Evolutionary conservation across 306 rosid species (phyloP), one percentile per base, ranked within the genome.

Genomic region (Cicer yamashitae): DNA sequence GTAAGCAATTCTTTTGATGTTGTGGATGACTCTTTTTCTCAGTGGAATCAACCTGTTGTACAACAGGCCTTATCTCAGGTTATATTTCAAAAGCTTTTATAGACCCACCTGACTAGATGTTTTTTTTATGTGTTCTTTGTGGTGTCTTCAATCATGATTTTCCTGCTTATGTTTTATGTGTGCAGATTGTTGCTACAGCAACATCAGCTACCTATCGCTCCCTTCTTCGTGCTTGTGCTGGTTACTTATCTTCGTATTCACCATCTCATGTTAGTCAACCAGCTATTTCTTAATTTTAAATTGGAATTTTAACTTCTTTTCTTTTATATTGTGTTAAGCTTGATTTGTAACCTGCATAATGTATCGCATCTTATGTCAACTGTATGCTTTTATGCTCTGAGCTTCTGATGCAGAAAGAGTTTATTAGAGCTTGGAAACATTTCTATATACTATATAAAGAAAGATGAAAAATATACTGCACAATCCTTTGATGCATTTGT

Each of bases 1-100:
- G 78, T 88, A 79, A 89, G 78, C 87, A 85, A 86, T 70, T 81
- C 93, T 71, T 87, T 74, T 48, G 96, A 89, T 22, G 77, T 77
- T 64, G 84, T 89, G 76, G 96, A 93, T 84, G 92, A 89, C 15
- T 84, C 81, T 6, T 93, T 93, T 78, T 87, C 94, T 69, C 96
- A 71, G 69, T 93, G 98, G 98, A 87, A 82, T 81, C 97, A 91
- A 63, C 93, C 97, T 76, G 45, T 70, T 77, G 94, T 93, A 58
- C 98, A 89, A 63, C 97, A 87, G 74, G 97, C 96, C 20, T 77
- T 93, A 82, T 87, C 96, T 61, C 97, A 93, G 98, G 98, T 93
- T 76, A 64, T 45, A 53, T 67, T 67, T 38, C 48, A 64, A 76
- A 52, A 53, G 47, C 57, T 64, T 73, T 70, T 48, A 37, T 40